Conservation (phyloP, 257 asterid genomes). For the Parsonsia alboflavescens region DNA sequence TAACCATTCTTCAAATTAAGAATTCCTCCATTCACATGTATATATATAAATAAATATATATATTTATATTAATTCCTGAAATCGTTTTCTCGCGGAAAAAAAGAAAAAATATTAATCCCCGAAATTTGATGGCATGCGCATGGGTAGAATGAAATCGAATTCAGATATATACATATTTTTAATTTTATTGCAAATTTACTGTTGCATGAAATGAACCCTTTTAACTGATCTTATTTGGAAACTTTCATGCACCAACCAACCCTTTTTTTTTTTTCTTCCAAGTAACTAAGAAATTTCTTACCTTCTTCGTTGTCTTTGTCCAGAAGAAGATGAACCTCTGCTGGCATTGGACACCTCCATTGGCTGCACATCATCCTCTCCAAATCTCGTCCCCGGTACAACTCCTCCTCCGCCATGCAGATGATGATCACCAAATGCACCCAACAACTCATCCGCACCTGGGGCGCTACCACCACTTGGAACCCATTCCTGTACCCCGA, state of each 20-base stretch:
- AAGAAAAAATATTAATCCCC: too few relatives aligned
- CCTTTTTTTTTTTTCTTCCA: too few relatives aligned
- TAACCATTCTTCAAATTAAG: background rate
- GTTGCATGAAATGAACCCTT: background rate
- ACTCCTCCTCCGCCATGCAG: constrained; percentile 7
- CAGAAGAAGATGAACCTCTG: constrained; percentile 33
- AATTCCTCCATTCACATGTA: background rate
- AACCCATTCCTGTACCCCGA: too few relatives aligned
- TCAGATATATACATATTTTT: too few relatives aligned
- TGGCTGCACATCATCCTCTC: background rate
- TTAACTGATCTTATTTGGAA: background rate
- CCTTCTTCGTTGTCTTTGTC: constrained; percentile 48
- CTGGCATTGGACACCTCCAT: constrained; percentile 30
- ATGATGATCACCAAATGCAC: background rate
- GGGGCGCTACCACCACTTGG: too few relatives aligned
- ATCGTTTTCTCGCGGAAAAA: background rate
- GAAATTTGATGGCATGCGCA: too few relatives aligned
- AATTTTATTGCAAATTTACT: background rate
- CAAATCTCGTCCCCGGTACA: too few relatives aligned
- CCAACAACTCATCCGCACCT: background rate
- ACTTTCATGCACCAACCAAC: background rate
- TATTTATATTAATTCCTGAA: too few relatives aligned
- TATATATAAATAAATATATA: too few relatives aligned
- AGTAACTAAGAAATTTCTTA: constrained; percentile 25
- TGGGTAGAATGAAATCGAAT: too few relatives aligned